Conservation (phyloP, 116 monocot species). For the Papilionanthe hybrid region DNA sequence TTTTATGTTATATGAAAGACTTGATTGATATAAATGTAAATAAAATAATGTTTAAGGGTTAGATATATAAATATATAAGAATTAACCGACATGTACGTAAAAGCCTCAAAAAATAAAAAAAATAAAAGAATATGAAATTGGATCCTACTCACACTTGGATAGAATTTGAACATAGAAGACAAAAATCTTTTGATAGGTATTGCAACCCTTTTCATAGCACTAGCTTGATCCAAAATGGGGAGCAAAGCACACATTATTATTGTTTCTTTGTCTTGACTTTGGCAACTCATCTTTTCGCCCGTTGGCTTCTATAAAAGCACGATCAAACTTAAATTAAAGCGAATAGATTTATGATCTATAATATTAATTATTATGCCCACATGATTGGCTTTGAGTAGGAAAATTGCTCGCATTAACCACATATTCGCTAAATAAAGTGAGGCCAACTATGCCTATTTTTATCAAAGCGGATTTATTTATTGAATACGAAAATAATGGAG, state of each 20-base stretch:
- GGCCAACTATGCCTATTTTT: not conserved
- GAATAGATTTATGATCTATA: too few species aligned
- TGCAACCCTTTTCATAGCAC: not conserved
- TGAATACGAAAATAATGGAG: too few species aligned
- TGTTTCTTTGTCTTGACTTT: not conserved
- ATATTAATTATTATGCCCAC: too few species aligned
- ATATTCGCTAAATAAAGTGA: not conserved
- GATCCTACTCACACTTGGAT: slow-evolving; percentile 4
- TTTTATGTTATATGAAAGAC: too few species aligned
- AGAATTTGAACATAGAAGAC: not conserved
- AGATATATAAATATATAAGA: too few species aligned
- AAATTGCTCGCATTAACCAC: not conserved
- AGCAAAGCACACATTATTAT: not conserved
- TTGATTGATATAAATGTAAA: too few species aligned
- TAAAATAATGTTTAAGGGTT: too few species aligned
- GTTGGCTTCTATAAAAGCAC: not conserved
- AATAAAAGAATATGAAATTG: not conserved
- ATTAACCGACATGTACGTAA: too few species aligned
- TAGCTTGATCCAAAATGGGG: not conserved
- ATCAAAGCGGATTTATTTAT: not conserved
- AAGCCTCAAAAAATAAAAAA: not conserved
- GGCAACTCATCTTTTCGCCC: not conserved
- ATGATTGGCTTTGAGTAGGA: not conserved
- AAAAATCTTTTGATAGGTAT: not conserved
- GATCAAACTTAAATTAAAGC: not conserved